Base-by-base conservation (phyloP, 768 basidiomycete genomes). In the Russula foetens region DNA sequence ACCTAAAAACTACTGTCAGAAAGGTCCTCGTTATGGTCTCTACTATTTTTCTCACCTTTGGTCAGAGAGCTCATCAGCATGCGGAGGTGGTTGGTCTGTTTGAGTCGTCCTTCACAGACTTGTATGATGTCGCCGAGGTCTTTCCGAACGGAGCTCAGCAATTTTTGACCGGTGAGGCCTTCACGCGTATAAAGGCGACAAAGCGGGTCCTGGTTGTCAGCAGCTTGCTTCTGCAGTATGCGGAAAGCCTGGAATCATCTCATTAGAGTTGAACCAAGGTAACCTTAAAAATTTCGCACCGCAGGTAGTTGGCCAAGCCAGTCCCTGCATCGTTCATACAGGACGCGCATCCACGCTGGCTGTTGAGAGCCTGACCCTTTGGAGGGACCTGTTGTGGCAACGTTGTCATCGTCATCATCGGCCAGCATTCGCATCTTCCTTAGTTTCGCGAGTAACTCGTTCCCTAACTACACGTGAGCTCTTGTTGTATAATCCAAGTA, bases 51-150 rank as follows among this genome's bases (percentile, higher is more conserved):
- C 74, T 50, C 65, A 87, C 95, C 94, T 79, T 96, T 97, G 14
- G 87, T 94, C 59, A 96, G 75, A 38, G 85, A 80, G 66, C 90
- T 90, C 85, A 98, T 89, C 28, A 99, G 77, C 4, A 83, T 84
- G n/a, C 97, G 86, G 29, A 96, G 77, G 69, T 97, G 92, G 70
- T 99, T 99, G 1, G 96, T 98, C 73, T 97, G 95, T 77, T 97
- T 97, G 53, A 92, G 75, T 64, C 82, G 82, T 53, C 94, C 95
- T 67, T 84, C 80, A 72, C 92, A 94, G 45, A 97, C 90, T 69
- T 85, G 83, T 59, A 87, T 80, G 31, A 98, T 84, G 66, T 92
- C 86, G 14, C 76, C 74, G 19, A 99, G 82, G 71, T 98, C 97
- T 70, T 77, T 83, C 52, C 85, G 81, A 53, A 98, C 89, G 58